Conservation (phyloP, 1,284 basidiomycete species). For the Agroathelia rolfsii region DNA sequence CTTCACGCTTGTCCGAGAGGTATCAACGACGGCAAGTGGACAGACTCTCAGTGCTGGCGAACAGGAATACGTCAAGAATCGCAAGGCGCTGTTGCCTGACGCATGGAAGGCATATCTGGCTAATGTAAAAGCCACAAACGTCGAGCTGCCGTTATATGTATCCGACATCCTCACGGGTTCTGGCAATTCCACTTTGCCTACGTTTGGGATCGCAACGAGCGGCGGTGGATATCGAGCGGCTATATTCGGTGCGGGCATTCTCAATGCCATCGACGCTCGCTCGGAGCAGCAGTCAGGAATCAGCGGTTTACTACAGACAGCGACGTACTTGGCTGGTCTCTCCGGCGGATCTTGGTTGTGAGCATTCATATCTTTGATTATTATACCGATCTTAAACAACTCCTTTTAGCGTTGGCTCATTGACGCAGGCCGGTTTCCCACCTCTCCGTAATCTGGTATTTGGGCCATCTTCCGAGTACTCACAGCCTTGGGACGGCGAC, state of each 20-base stretch:
- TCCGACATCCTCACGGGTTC: conserved; percentile 22
- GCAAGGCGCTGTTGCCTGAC: conserved; percentile 20
- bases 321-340: conserved; percentile 32
- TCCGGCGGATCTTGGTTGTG: conserved; percentile 31
- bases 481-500: too few species aligned
- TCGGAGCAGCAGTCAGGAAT: conserved; percentile 29
- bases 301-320: conserved; percentile 39
- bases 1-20: conserved; percentile 24
- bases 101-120: conserved; percentile 25
- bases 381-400: too few species aligned
- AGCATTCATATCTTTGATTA: neutral
- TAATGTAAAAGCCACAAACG: conserved; percentile 23
- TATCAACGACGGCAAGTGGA: conserved; percentile 15
- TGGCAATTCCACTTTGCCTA: conserved; percentile 19
- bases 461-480: too few species aligned
- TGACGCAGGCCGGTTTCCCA: conserved; percentile 30
- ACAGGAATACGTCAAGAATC: conserved; percentile 19
- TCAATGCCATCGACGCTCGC: conserved; percentile 39
- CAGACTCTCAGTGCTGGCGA: conserved; percentile 24
- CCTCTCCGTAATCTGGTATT: conserved; percentile 27
- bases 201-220: conserved; percentile 32
- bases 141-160: conserved; percentile 25
- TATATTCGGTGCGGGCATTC: conserved; percentile 37
- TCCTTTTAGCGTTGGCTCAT: conserved; percentile 26
- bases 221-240: conserved; percentile 40